These are phyloP conservation scores for Phyllachora maydis DNA, from an alignment of 2,329 filamentous ascomycete species.

Conservation along the genomic window DNA sequence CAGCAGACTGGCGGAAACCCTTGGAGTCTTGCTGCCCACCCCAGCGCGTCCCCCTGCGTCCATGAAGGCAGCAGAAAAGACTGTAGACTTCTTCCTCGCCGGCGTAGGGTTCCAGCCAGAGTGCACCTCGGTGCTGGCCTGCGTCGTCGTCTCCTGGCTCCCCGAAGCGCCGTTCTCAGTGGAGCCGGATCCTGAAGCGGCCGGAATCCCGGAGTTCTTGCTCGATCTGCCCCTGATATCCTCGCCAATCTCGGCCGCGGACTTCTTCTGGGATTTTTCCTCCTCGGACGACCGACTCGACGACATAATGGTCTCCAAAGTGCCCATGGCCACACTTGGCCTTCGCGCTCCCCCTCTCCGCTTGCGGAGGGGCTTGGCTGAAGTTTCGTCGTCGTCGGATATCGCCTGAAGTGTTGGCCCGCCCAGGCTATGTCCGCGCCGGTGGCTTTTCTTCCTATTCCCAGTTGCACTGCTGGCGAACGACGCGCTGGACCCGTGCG, in stretches of 20 bases:
- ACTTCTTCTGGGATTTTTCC: slow-evolving; percentile 36
- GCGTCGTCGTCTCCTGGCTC: slow-evolving; percentile 1
- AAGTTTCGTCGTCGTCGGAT: slow-evolving; percentile 34
- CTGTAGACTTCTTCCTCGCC: slow-evolving; percentile 15
- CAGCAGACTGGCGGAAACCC: slow-evolving; percentile 20
- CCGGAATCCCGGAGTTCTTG: slow-evolving; percentile 13
- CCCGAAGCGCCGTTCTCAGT: slow-evolving; percentile 4
- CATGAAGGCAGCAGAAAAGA: slow-evolving; percentile 20
- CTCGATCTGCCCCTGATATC: slow-evolving; percentile 26
- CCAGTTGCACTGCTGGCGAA: slow-evolving; percentile 13
- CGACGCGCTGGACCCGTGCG: slow-evolving; percentile 34
- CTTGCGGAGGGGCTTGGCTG: too few species aligned
- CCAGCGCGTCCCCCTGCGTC: too few species aligned
- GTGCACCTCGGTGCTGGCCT: slow-evolving; percentile 5
- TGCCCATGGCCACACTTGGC: slow-evolving; percentile 35
- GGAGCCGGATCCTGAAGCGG: slow-evolving; percentile 4
- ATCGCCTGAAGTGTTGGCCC: slow-evolving; percentile 37
- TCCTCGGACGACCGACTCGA: slow-evolving; percentile 44
- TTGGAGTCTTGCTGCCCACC: too few species aligned
- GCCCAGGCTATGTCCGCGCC: slow-evolving; percentile 8
- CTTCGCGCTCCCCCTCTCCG: slow-evolving; percentile 20
- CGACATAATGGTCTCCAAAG: slow-evolving; percentile 45
- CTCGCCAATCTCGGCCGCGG: slow-evolving; percentile 32
- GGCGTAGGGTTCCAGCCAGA: slow-evolving; percentile 1
- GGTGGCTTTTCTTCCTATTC: slow-evolving; percentile 6